Base-by-base conservation (phyloP, 495 filamentous ascomycete genomes). In the Saxispiralis lemnorum region DNA sequence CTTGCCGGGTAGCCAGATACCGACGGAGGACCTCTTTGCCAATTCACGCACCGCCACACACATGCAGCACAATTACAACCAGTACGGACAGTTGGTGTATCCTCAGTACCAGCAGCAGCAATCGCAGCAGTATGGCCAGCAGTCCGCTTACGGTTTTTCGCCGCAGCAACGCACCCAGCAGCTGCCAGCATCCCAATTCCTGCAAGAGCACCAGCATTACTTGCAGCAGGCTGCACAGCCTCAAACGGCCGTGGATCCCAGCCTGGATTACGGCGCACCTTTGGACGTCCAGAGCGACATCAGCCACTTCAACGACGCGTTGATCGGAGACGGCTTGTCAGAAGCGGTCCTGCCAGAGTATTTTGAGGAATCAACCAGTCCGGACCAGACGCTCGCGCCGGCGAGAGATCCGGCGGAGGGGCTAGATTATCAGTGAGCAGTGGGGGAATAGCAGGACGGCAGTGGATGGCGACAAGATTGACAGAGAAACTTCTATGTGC, bases 21-120 rank as follows among this genome's bases (percentile, higher is more conserved):
- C 24, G 2, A 18, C 38, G 2, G 46, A 53, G 4, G 50, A 53
- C 4, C 17, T 48, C 33, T 53, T 53, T 38, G 35, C 30, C 40
- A 36, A 10, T 9, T 45, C 39, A 12, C 35, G 50, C 7, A 45
- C 37, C 24, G 28, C 31, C 20, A 53, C 50, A n/a, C 50, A 41
- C 9, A 24, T 16, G 10, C 33, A 44, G 41, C 37, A 40, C 14
- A 36, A 42, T 6, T 39, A 43, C 42, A 53, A 53, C 32, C 10
- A 18, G 16, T 53, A 53, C 43, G 46, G 46, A 7, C 50, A 53
- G 46, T 42, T 41, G 3, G 20, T 49, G 2, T 49, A 53, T 42
- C 49, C 39, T 2, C 46, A 41, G 24, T 46, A 53, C 38, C 39
- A 47, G 16, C 33, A 16, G 6, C n/a, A 10, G 36, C 39, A 21